phyloP scores from a whole-genome alignment of 2,329 filamentous ascomycete genomes.

The Diaporthe amygdali region DNA sequence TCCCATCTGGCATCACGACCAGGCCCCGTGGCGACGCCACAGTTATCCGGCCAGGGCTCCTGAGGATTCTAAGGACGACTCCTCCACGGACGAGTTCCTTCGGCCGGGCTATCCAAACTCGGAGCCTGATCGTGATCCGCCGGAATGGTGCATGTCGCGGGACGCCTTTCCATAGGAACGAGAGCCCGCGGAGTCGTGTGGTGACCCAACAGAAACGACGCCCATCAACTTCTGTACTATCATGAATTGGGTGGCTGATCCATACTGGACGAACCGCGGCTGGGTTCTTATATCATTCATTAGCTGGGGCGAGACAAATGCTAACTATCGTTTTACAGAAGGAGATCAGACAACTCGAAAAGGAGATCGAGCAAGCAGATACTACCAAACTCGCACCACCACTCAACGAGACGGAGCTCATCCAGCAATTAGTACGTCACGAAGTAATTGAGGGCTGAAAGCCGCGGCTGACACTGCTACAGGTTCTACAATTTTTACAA shows the following conservation, averaged over 20 bases:
- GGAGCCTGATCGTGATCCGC: neutral
- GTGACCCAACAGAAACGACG: neutral
- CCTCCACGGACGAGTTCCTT: neutral
- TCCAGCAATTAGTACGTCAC: constrained; percentile 75
- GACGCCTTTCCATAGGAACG: neutral
- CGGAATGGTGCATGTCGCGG: neutral
- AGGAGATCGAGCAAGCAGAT: constrained; percentile 61
- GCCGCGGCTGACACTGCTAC: constrained; percentile 22
- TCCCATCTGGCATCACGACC: constrained; percentile 13
- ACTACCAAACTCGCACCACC: constrained; percentile 66
- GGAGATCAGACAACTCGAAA: constrained; percentile 63
- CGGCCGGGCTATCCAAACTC: neutral
- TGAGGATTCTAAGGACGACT: neutral
- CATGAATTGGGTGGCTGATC: constrained; percentile 12
- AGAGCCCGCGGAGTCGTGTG: neutral
- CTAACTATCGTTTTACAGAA: constrained; percentile 47
- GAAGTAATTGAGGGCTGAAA: neutral
- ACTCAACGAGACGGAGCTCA: constrained; percentile 75
- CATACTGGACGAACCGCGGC: constrained; percentile 13
- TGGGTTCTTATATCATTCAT: constrained; percentile 29
- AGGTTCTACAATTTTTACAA: constrained; percentile 83
- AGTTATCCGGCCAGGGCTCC: neutral
- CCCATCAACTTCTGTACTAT: neutral
- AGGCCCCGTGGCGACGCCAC: constrained; percentile 3
- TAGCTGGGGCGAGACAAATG: neutral